Percentiles rank a stretch among this genome's conserved stretches.
phyloP scores from a whole-genome alignment of 2,329 filamentous ascomycete species.

The Bretziella fagacearum region DNA sequence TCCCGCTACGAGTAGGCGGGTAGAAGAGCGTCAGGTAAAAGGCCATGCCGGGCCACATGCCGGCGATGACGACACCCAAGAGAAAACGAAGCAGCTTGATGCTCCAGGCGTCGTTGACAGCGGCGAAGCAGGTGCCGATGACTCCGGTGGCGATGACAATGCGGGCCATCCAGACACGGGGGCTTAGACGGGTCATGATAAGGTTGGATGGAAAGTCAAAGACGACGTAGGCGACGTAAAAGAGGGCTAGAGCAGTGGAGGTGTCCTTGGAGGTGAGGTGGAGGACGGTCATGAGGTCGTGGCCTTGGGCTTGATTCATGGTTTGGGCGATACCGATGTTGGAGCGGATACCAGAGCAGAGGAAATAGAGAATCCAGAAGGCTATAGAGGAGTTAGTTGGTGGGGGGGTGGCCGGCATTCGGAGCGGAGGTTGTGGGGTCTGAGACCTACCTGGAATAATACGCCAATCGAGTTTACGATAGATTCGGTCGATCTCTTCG shows the following conservation, averaged over 20 bases:
- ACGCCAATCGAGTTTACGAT: slow-evolving; percentile 39
- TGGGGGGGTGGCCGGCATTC: background rate
- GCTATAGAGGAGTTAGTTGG: slow-evolving; percentile 27
- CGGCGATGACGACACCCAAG: slow-evolving; percentile 72
- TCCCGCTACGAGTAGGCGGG: slow-evolving; percentile 68
- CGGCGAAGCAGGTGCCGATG: slow-evolving; percentile 69
- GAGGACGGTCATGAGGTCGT: slow-evolving; percentile 60
- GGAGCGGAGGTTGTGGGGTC: no score
- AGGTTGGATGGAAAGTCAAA: slow-evolving; percentile 83
- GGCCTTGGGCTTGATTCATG: slow-evolving; percentile 57
- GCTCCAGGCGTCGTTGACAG: slow-evolving; percentile 68
- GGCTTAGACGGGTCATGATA: slow-evolving; percentile 70
- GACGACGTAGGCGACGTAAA: slow-evolving; percentile 83
- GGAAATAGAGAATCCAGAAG: slow-evolving; percentile 81
- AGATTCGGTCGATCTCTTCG: slow-evolving; percentile 37
- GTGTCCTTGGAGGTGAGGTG: slow-evolving; percentile 56
- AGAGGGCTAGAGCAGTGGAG: slow-evolving; percentile 69
- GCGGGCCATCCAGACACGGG: slow-evolving; percentile 78
- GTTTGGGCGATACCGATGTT: slow-evolving; percentile 91
- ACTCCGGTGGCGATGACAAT: slow-evolving; percentile 78
- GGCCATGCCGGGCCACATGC: slow-evolving; percentile 92
- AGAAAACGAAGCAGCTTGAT: slow-evolving; percentile 76
- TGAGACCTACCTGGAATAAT: slow-evolving; percentile 38
- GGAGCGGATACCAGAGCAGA: slow-evolving; percentile 79
- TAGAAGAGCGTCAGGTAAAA: slow-evolving; percentile 89